Conservation (phyloP, 805 yeast species). For the Candida wancherniae region DNA sequence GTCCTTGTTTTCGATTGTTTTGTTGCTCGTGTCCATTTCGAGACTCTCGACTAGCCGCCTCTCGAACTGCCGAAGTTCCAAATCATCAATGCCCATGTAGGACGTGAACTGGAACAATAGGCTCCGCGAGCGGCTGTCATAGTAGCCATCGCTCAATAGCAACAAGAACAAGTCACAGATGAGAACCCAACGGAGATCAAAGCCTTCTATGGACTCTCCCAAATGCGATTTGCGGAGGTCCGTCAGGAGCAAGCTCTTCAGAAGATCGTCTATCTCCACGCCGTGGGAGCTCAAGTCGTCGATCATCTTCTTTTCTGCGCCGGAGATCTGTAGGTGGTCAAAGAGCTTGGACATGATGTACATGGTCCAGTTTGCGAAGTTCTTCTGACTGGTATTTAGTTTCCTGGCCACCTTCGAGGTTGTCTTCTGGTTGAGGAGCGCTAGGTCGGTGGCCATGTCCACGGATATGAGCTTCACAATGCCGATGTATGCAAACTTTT, state of each 20-base stretch:
- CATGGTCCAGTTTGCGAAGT: constrained; percentile 81
- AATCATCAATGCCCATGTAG: constrained; percentile 48
- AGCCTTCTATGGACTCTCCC: constrained; percentile 15
- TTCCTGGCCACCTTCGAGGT: constrained; percentile 53
- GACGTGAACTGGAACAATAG: constrained; percentile 66
- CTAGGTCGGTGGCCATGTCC: constrained; percentile 78
- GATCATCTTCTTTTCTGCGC: constrained; percentile 83
- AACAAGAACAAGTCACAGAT: constrained; percentile 85
- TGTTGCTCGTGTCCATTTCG: constrained; percentile 63
- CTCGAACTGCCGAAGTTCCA: constrained; percentile 86
- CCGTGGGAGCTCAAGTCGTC: constrained; percentile 84
- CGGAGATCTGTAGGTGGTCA: constrained; percentile 69
- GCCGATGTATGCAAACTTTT: constrained; percentile 89
- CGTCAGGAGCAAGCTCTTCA: constrained; percentile 52
- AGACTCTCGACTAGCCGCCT: constrained; percentile 84
- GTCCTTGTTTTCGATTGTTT: constrained; percentile 53
- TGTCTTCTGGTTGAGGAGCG: constrained; percentile 49
- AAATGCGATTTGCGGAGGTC: constrained; percentile 10
- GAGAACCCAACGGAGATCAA: constrained; percentile 87
- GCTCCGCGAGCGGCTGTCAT: constrained; percentile 85
- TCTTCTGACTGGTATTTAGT: constrained; percentile 64
- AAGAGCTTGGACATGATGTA: constrained; percentile 67
- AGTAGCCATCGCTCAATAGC: constrained; percentile 74
- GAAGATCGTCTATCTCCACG: constrained; percentile 65
- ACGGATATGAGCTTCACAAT: constrained; percentile 69